phyloP scores from a whole-genome alignment of 148 eudicot genomes.

The Camellia lanceoleosa region DNA sequence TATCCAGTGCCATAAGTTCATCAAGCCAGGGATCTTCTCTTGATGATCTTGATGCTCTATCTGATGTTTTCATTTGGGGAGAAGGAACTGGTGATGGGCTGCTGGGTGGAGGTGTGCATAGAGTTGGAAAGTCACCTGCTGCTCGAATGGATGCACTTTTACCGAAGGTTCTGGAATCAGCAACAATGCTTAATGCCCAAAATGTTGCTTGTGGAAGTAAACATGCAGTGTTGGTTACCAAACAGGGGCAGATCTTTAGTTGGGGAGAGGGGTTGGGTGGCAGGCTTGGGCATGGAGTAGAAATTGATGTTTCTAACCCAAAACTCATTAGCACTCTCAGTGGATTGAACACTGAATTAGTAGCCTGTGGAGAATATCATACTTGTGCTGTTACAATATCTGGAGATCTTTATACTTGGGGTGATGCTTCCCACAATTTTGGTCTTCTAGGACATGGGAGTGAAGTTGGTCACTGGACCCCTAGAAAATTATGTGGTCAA shows the following conservation, averaged over 20 bases:
- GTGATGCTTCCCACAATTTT: constrained; percentile 50
- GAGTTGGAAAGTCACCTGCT: constrained; percentile 30
- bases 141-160: constrained; percentile 37
- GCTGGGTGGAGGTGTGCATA: constrained; percentile 46
- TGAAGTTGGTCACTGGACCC: constrained; percentile 56
- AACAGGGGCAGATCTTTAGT: constrained; percentile 64
- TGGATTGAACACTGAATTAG: constrained; percentile 43
- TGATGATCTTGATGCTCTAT: constrained; percentile 52
- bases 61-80: constrained; percentile 73
- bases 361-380: constrained; percentile 78
- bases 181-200: constrained; percentile 53
- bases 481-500: constrained; percentile 52
- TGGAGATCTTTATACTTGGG: constrained; percentile 79
- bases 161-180: constrained; percentile 63
- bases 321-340: constrained; percentile 52
- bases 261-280: constrained; percentile 83
- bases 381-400: constrained; percentile 60
- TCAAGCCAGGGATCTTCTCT: constrained; percentile 64
- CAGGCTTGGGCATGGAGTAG: constrained; percentile 76
- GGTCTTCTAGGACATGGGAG: constrained; percentile 67
- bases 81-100: constrained; percentile 57
- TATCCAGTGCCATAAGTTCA: constrained; percentile 68
- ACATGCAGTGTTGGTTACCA: constrained; percentile 67
- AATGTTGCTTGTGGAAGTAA: constrained; percentile 58
- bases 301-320: constrained; percentile 55